Evolutionary conservation across 176 grass and related monocot genomes (phyloP).

Genomic region (Tuctoria greenei): DNA sequence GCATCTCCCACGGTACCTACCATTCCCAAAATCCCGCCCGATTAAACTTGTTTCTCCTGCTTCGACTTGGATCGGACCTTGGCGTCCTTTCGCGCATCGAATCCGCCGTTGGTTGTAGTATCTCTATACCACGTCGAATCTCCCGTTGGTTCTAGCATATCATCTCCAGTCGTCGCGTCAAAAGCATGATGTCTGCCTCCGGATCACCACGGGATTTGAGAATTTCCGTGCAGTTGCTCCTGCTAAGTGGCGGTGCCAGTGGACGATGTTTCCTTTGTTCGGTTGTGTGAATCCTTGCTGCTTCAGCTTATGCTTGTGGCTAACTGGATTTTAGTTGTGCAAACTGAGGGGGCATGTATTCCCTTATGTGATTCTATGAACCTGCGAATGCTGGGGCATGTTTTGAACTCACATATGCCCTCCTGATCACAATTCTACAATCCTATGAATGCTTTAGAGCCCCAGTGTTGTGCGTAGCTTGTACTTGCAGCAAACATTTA

Average conservation of each 20-base stretch:
- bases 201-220: not conserved
- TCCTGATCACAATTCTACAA: not conserved
- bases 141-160: conserved; percentile 7
- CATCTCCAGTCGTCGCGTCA: not conserved
- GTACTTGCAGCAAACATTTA: not conserved
- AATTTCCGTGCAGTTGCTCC: conserved; percentile 7
- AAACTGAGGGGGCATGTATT: not conserved
- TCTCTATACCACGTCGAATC: conserved; percentile 5
- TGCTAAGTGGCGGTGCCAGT: not conserved
- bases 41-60: not conserved
- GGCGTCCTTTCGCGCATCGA: not conserved
- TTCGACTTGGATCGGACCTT: conserved; percentile 8
- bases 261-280: not conserved
- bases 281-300: not conserved
- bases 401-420: not conserved
- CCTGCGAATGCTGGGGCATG: not conserved
- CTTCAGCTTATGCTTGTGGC: not conserved
- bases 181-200: not conserved
- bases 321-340: not conserved
- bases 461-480: not conserved
- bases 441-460: not conserved
- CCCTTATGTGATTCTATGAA: not conserved
- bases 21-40: conserved; percentile 8
- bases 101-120: not conserved
- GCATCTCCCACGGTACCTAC: conserved; percentile 76